Evolutionary conservation across 805 yeast genomes (phyloP).

Genomic region (Wickerhamiella shivajii): DNA sequence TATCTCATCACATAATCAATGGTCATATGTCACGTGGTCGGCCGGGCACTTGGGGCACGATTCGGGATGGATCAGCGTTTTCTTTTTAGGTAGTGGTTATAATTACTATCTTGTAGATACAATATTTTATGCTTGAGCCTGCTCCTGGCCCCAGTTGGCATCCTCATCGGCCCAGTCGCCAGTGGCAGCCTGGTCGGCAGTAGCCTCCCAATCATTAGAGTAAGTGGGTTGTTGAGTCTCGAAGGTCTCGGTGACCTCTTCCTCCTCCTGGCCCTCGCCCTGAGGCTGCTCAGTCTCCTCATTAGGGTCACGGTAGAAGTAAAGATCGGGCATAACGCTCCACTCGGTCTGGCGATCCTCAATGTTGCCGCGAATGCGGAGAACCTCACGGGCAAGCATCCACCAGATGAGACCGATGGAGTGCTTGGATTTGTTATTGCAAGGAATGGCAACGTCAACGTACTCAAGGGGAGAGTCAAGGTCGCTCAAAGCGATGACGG

Average conservation of each 20-base stretch:
- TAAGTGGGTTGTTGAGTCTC: slow-evolving; percentile 34
- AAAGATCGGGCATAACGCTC: slow-evolving; percentile 99
- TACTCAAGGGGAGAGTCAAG: slow-evolving; percentile 98
- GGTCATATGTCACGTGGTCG: no score
- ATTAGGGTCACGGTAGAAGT: slow-evolving; percentile 99
- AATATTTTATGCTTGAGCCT: slow-evolving; percentile 4
- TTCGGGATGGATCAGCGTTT: no score
- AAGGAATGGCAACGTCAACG: slow-evolving; percentile 99
- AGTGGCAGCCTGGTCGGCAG: slow-evolving; percentile 38
- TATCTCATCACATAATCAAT: no score
- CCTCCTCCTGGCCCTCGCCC: slow-evolving; percentile 47
- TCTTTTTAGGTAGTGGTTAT: no score
- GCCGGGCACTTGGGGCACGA: no score
- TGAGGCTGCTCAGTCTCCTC: slow-evolving; percentile 74
- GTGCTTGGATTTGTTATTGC: slow-evolving; percentile 99
- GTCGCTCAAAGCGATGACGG: slow-evolving; percentile 98
- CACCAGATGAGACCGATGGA: slow-evolving; percentile 99
- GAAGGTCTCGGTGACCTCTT: slow-evolving; percentile 53
- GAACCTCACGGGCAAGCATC: slow-evolving; percentile 97
- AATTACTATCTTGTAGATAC: no score
- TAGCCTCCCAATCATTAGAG: slow-evolving; percentile 31
- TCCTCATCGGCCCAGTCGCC: slow-evolving; percentile 33
- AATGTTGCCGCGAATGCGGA: slow-evolving; percentile 95
- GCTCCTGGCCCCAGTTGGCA: slow-evolving; percentile 18
- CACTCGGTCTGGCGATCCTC: slow-evolving; percentile 94